Evolutionary conservation across 2,329 filamentous ascomycete genomes (phyloP), one percentile per base, ranked within the genome.

Genomic region (Epichloe baconii): DNA sequence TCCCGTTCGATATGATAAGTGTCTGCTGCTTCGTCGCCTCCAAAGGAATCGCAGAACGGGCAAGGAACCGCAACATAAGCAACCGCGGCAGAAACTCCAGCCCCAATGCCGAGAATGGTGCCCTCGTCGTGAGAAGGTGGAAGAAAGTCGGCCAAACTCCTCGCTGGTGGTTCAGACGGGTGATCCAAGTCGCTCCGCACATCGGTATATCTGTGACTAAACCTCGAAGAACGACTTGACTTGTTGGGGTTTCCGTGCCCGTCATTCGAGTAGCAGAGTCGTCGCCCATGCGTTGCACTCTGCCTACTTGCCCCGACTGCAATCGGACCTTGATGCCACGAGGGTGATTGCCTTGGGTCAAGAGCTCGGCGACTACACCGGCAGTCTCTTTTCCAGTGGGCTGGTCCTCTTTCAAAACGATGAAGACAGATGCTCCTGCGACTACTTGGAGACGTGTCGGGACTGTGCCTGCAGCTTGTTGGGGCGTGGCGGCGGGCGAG

Each of bases 261-360:
- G 21, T 14, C 42, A 4, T 17, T 47, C 48, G 52, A 35, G 52
- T 35, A 47, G 50, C 26, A 15, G 46, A 36, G 41, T 54, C 55
- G 44, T 62, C 50, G 15, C 66, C 70, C 65, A 87, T 74, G 44
- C 74, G 71, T 65, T 90, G 86, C 31, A 91, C 86, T 15, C 86
- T 71, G 2, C 86, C 86, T 3, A 91, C 78, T 26, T 83, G 74
- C 1, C 86, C 86, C 63, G 86, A 84, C 1, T 71, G 68, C 5
- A 91, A 71, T 2, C 86, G 78, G 23, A 90, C 85, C 65, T 90
- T 91, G 69, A 90, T 86, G 37, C 86, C 86, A 10, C 84, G 76
- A 3, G 85, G 84, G 59, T 91, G 86, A 57, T 90, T 79, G 26
- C 85, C 84, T 1, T 78, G 72, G 2, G 86, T 90, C 46, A 91